A percentile compares a stretch with the other conserved stretches of the same genome.
phyloP scores from a whole-genome alignment of 768 basidiomycete genomes.

The Thelephora aurantiotincta region DNA sequence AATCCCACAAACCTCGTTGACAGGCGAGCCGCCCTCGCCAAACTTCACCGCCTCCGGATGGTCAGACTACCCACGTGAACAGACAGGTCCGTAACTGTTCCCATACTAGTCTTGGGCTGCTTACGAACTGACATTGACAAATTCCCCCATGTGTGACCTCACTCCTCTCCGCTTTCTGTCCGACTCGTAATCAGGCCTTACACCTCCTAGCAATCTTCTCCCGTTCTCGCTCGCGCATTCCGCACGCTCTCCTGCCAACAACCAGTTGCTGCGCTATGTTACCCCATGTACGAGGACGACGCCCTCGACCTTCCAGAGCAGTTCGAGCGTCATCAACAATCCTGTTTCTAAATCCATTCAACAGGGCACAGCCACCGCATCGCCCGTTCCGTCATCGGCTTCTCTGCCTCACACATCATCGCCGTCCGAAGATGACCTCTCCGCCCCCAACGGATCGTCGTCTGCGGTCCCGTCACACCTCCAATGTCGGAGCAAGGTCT shows the following conservation, averaged over 20 bases:
- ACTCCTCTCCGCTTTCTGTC: not conserved
- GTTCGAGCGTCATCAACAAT: not conserved
- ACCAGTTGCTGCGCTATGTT: not conserved
- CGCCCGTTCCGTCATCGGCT: not conserved
- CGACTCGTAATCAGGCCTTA: not conserved
- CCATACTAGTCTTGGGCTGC: not conserved
- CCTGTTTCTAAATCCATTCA: not conserved
- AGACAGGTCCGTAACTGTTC: too few relatives aligned
- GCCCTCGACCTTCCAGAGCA: not conserved
- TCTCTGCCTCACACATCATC: not conserved
- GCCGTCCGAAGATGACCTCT: not conserved
- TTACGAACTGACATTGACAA: not conserved
- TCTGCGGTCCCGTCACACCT: not conserved
- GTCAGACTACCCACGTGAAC: not conserved
- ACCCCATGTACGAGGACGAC: not conserved
- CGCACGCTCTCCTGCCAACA: not conserved
- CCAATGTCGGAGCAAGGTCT: constrained; percentile 29
- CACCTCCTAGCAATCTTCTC: not conserved
- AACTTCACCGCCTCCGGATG: not conserved
- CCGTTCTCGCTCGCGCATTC: not conserved
- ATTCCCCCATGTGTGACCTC: not conserved
- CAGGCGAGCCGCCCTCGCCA: constrained; percentile 3
- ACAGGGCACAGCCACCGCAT: not conserved
- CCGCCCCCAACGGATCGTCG: not conserved
- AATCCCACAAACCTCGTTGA: constrained; percentile 1